These are phyloP conservation scores for Starmerella sp. DNA, from an alignment of 805 yeast species.

Conservation along the genomic window DNA sequence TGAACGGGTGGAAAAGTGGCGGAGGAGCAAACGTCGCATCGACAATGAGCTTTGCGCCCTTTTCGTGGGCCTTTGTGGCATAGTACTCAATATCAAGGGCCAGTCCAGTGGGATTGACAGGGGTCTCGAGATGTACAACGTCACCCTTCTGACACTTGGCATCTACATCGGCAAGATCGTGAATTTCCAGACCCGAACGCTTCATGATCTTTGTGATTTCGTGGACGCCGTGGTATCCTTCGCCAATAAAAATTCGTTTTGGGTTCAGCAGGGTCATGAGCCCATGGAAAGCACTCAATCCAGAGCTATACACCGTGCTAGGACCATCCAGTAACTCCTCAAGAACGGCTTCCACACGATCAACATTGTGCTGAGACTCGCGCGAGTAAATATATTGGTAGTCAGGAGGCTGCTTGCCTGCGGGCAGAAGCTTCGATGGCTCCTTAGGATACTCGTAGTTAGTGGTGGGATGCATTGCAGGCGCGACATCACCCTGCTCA, in stretches of 20 bases:
- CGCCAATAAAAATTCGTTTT: constrained; percentile 57
- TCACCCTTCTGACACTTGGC: constrained; percentile 54
- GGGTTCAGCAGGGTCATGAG: constrained; percentile 62
- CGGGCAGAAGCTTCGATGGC: not conserved
- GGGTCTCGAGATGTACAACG: constrained; percentile 56
- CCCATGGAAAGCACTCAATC: constrained; percentile 70
- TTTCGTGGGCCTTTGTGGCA: constrained; percentile 53
- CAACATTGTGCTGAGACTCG: constrained; percentile 57
- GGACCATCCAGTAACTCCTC: constrained; percentile 48
- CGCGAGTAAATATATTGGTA: constrained; percentile 45
- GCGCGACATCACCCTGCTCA: constrained; percentile 34
- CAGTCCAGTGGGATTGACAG: constrained; percentile 73
- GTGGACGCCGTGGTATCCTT: constrained; percentile 75
- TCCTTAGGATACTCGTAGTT: constrained; percentile 54
- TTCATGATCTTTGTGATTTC: constrained; percentile 52
- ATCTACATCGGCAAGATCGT: constrained; percentile 25
- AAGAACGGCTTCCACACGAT: constrained; percentile 54
- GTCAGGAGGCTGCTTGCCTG: constrained; percentile 18
- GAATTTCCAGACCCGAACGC: constrained; percentile 35
- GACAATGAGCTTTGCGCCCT: constrained; percentile 63
- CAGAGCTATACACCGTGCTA: constrained; percentile 62
- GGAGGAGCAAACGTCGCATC: constrained; percentile 94
- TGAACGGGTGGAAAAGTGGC: constrained; percentile 70
- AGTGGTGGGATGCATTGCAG: constrained; percentile 74
- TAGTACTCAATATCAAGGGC: constrained; percentile 49